phyloP scores from a whole-genome alignment of 2,329 filamentous ascomycete species.

The Berkeleyomyces rouxiae region DNA sequence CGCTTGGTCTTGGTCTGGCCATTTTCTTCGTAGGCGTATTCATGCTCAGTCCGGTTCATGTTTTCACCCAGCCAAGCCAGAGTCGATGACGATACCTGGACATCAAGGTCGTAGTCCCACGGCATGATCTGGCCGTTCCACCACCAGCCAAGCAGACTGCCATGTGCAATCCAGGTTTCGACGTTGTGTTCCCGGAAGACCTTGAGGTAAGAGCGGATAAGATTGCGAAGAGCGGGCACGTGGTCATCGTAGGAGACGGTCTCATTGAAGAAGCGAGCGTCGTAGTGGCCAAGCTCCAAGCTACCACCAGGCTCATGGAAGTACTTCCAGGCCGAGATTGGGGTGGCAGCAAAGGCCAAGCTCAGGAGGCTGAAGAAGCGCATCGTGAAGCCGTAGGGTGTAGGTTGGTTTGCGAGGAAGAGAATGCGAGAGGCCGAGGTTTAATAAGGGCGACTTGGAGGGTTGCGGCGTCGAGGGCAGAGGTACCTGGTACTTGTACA shows the following conservation, averaged over 20 bases:
- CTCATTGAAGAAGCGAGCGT: constrained; percentile 48
- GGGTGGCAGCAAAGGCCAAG: constrained; percentile 9
- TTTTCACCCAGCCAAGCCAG: constrained; percentile 46
- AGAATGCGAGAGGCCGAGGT: neutral
- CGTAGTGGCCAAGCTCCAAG: constrained; percentile 53
- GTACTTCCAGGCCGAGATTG: constrained; percentile 32
- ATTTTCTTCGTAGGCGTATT: constrained; percentile 34
- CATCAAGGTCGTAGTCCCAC: constrained; percentile 75
- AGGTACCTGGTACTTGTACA: no score
- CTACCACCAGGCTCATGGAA: constrained; percentile 48
- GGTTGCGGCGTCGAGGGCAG: no score
- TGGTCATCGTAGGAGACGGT: constrained; percentile 51
- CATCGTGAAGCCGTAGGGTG: constrained; percentile 6
- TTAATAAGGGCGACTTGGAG: neutral
- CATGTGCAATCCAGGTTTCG: constrained; percentile 78
- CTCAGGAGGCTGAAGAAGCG: constrained; percentile 10
- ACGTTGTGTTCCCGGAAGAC: constrained; percentile 46
- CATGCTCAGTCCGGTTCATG: constrained; percentile 52
- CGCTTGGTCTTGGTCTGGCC: constrained; percentile 26
- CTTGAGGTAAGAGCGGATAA: constrained; percentile 58
- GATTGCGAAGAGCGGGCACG: constrained; percentile 46
- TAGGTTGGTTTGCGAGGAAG: neutral
- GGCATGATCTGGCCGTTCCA: constrained; percentile 67
- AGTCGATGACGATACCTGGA: constrained; percentile 55
- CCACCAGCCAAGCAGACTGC: constrained; percentile 75